Evolutionary conservation across 495 filamentous ascomycete species (phyloP), one percentile per base, ranked within the genome.

Genomic region (Aspergillus indologenus): DNA sequence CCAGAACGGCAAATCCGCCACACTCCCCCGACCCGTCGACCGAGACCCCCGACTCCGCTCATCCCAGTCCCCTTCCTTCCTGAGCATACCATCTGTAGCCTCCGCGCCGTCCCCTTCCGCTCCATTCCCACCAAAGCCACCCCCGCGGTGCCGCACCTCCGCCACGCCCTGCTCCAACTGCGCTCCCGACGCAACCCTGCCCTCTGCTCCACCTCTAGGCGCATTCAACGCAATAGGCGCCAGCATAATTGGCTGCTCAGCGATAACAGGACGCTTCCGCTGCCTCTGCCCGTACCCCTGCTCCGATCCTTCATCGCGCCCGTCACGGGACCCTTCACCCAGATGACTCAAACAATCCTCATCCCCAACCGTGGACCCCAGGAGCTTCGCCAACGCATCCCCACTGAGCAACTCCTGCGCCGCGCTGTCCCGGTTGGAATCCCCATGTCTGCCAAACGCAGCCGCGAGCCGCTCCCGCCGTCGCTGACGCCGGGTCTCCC

Each of bases 161-260:
- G 72, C 69, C 19, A 73, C 72, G 15, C 87, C 88, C 69, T 90
- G 87, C 65, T 91, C 88, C 59, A 88, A 62, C 54, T 86, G 72
- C 0, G 86, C 81, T 17, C 88, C 88, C 50, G 87, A 90, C 6
- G 88, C 85, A 20, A 89, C 76, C 58, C 86, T 73, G 31, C 83
- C 75, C 49, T 79, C 80, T 53, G 79, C 78, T 56, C 77, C 75
- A 34, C 74, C 71, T 43, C 77, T 70, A 20, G 74, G 66, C 19
- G 64, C 60, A 7, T 66, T 64, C 21, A 69, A 62, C 0, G 58
- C 68, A 23, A 72, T 69, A 54, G 46, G 62, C 42, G 29, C 60
- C 70, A 68, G 68, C 64, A 57, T 67, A 61, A 58, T 58, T 57
- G 60, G 45, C 57, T 61, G 48, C 57, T 72, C 65, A 50, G 61